These are phyloP conservation scores for Colletotrichum sp. DNA, from an alignment of 2,329 filamentous ascomycete species.

Conservation along the genomic window DNA sequence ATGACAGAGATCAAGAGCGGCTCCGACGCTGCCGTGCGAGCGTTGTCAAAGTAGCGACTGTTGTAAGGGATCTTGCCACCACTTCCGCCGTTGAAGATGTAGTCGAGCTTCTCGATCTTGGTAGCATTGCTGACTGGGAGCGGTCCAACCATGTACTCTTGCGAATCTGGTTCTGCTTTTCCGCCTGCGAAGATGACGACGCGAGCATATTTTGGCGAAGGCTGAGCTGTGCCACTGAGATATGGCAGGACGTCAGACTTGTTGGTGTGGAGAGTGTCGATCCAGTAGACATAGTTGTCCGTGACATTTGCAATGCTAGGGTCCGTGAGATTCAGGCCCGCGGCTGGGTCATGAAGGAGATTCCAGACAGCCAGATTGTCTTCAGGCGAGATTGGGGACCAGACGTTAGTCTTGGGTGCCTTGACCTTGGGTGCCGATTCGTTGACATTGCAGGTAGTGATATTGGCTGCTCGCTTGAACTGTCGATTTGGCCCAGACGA, in stretches of 20 bases:
- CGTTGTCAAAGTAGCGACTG: slow-evolving; percentile 35
- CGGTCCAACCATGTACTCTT: slow-evolving; percentile 55
- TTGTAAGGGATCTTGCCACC: slow-evolving; percentile 40
- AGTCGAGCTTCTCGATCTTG: slow-evolving; percentile 42
- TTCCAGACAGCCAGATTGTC: slow-evolving; percentile 49
- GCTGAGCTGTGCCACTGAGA: slow-evolving; percentile 36
- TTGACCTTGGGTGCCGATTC: slow-evolving; percentile 21
- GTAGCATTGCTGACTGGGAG: slow-evolving; percentile 45
- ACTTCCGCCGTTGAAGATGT: slow-evolving; percentile 47
- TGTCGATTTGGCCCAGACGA: neutral
- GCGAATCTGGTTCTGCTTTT: slow-evolving; percentile 43
- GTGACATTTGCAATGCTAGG: slow-evolving; percentile 38
- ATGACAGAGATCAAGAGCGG: slow-evolving; percentile 41
- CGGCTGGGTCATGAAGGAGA: slow-evolving; percentile 41
- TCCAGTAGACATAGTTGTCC: slow-evolving; percentile 51
- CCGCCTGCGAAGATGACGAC: slow-evolving; percentile 51
- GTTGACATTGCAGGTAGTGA: slow-evolving; percentile 12
- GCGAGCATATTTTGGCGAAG: slow-evolving; percentile 47
- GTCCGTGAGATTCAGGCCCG: slow-evolving; percentile 49
- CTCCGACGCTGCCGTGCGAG: slow-evolving; percentile 34
- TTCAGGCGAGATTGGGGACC: slow-evolving; percentile 42
- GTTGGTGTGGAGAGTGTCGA: slow-evolving; percentile 53
- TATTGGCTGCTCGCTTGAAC: neutral
- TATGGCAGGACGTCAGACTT: slow-evolving; percentile 51
- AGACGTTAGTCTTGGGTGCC: slow-evolving; percentile 46